Evolutionary conservation across 306 rosid species (phyloP).

Genomic region (Lathyrus tuberosus): DNA sequence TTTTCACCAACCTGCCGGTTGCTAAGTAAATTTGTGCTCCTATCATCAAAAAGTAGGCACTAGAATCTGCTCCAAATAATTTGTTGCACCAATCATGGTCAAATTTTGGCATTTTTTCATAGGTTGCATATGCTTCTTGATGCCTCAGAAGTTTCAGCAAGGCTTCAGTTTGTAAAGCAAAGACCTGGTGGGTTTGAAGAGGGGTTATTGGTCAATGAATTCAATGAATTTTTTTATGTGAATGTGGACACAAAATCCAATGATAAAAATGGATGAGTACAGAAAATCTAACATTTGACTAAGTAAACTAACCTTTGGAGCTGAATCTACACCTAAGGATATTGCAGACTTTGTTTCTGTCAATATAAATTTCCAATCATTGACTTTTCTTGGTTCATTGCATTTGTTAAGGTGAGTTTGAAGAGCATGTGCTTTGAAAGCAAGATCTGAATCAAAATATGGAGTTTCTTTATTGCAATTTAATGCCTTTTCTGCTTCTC

Average conservation of each 20-base stretch:
- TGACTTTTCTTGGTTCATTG: slow-evolving; percentile 57
- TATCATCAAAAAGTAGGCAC: slow-evolving; percentile 62
- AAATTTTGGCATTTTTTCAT: slow-evolving; percentile 64
- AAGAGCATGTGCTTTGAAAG: slow-evolving; percentile 60
- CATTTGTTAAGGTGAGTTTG: slow-evolving; percentile 64
- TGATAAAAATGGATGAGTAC: not conserved
- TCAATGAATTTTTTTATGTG: not conserved
- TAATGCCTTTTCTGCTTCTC: slow-evolving; percentile 78
- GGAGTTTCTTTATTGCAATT: slow-evolving; percentile 55
- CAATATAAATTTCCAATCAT: slow-evolving; percentile 67
- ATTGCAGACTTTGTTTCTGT: slow-evolving; percentile 71
- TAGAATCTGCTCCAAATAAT: slow-evolving; percentile 55
- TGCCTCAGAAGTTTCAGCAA: slow-evolving; percentile 69
- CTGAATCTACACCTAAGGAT: slow-evolving; percentile 72
- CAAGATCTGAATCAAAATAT: slow-evolving; percentile 40
- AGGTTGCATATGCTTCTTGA: slow-evolving; percentile 70
- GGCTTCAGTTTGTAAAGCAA: slow-evolving; percentile 89
- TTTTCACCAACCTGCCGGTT: slow-evolving; percentile 74
- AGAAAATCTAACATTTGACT: not conserved
- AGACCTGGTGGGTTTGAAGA: slow-evolving; percentile 47
- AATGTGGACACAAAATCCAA: slow-evolving; percentile 1
- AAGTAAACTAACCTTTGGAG: slow-evolving; percentile 65
- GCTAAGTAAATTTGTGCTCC: slow-evolving; percentile 73
- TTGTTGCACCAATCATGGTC: slow-evolving; percentile 54
- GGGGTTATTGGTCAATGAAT: slow-evolving; percentile 2